Evolutionary conservation across 2,329 filamentous ascomycete species (phyloP), one percentile per base, ranked within the genome.

Genomic region (Talaromyces funiculosus): DNA sequence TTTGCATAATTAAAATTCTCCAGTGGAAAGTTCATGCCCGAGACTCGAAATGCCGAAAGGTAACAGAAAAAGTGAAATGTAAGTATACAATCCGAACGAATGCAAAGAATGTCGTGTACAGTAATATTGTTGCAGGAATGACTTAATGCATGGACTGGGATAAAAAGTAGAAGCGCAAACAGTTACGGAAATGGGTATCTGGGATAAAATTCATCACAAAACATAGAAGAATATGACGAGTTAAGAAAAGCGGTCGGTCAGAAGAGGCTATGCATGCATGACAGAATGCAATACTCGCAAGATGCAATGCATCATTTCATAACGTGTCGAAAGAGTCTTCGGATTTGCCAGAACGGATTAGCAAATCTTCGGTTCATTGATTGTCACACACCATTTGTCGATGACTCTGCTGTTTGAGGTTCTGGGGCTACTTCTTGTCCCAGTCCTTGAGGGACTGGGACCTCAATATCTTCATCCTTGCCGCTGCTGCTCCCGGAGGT

Each of bases 401-500:
- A 12, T 40, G 51, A 10, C 14, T 51, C 56, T 7, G 22, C 26
- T 29, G 42, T 42, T 43, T 49, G 24, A 7, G 18, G 33, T 40
- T 40, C 51, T 26, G 26, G 33, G 4, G 56, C 43, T 24, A 18
- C 10, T 54, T 38, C 51, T 38, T 54, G 51, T 9, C 45, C 45
- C 20, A 42, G 35, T 20, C 42, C 56, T 31, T 53, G 33, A 20
- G 31, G 45, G 12, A 37, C 35, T 0, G 22, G 55, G 8, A 37
- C 51, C 26, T 61, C 61, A 29, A 37, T 51, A 57, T 71, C 70
- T 18, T 65, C 67, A 9, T 61, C 60, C 42, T 54, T 61, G 57
- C 71, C 70, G 42, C 69, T 71, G 58, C 67, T 68, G 12, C 67
- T 70, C 54, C 68, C 64, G 9, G 67, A 72, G 16, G 70, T 71